phyloP scores from a whole-genome alignment of 2,329 filamentous ascomycete genomes.

The Colletotrichum echinochloae region DNA sequence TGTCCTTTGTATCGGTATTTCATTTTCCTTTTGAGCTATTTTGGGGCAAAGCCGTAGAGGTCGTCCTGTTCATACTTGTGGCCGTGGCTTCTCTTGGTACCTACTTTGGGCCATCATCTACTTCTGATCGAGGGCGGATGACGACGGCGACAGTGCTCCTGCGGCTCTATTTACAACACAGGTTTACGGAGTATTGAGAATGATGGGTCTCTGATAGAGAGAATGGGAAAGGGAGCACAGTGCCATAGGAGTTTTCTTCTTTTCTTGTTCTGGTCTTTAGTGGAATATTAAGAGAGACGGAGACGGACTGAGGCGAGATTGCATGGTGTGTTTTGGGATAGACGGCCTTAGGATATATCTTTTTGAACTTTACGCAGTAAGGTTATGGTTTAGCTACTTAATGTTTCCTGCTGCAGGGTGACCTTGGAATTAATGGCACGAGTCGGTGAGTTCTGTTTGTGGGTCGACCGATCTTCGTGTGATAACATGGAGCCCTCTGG shows the following conservation, averaged over 20 bases:
- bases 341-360: background rate
- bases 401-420: background rate
- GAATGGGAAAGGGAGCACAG: background rate
- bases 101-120: background rate
- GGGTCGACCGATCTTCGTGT: background rate
- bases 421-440: background rate
- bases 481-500: background rate
- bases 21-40: background rate
- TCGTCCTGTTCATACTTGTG: background rate
- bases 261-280: background rate
- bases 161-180: background rate
- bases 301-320: background rate
- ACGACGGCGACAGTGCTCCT: background rate
- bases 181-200: background rate
- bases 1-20: background rate
- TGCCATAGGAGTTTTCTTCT: background rate
- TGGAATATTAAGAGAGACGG: background rate
- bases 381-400: background rate
- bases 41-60: background rate
- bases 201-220: background rate
- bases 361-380: background rate
- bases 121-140: background rate
- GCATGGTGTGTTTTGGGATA: background rate
- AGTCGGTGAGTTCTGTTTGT: background rate
- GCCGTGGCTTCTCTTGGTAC: background rate